These are phyloP conservation scores for Fennellomyces sp. DNA, from an alignment of 371 early-diverging fungal species.

Conservation along the genomic window DNA sequence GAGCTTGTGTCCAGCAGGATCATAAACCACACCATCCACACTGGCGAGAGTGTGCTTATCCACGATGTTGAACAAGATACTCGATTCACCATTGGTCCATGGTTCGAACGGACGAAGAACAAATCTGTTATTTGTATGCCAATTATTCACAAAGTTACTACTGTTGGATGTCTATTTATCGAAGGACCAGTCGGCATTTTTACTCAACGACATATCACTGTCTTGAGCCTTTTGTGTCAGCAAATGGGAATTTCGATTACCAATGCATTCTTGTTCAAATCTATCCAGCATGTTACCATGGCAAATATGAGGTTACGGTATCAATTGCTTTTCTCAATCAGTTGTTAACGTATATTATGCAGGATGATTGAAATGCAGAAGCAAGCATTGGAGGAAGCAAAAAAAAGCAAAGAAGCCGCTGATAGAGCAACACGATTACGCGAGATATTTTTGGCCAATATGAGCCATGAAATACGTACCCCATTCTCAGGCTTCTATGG, in stretches of 20 bases:
- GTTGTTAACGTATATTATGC: too few relatives aligned
- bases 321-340: too few relatives aligned
- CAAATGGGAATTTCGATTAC: constrained; percentile 66
- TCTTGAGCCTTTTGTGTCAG: constrained; percentile 57
- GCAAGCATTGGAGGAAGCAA: constrained; percentile 43
- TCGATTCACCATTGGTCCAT: constrained; percentile 46
- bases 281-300: constrained; percentile 44
- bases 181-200: constrained; percentile 62
- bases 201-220: constrained; percentile 56
- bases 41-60: constrained; percentile 41
- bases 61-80: constrained; percentile 40
- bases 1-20: constrained; percentile 37
- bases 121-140: constrained; percentile 62
- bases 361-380: constrained; percentile 55
- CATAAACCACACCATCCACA: constrained; percentile 43
- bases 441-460: constrained; percentile 63
- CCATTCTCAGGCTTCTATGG: constrained; percentile 66
- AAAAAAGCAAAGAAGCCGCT: constrained; percentile 51
- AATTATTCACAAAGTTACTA: constrained; percentile 50
- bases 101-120: constrained; percentile 44
- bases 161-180: constrained; percentile 58
- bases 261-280: constrained; percentile 57
- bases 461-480: constrained; percentile 59
- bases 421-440: constrained; percentile 41
- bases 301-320: constrained; percentile 28